A percentile compares a stretch with the other conserved stretches of the same genome.
These are phyloP conservation scores for Xylariales sp. DNA, from an alignment of 2,329 filamentous ascomycete species.

Conservation along the genomic window DNA sequence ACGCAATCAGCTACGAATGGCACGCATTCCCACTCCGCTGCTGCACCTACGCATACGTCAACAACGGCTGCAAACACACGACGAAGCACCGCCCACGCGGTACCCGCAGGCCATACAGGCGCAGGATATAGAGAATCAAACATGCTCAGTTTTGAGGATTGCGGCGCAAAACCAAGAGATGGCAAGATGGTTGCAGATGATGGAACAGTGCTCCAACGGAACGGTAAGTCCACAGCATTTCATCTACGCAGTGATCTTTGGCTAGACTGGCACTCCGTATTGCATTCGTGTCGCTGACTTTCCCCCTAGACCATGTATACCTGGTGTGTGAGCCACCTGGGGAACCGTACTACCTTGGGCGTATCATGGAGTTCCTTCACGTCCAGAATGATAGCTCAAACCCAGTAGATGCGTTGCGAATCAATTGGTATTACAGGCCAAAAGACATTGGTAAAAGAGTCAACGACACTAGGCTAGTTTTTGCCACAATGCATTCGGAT, in stretches of 20 bases:
- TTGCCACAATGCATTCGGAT: conserved; percentile 98
- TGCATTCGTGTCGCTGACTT: conserved; percentile 23
- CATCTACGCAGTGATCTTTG: background rate
- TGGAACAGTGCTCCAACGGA: conserved; percentile 74
- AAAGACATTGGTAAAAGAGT: conserved; percentile 92
- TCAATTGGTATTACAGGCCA: conserved; percentile 98
- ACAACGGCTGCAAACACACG: conserved; percentile 22
- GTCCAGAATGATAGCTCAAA: conserved; percentile 66
- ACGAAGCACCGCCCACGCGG: conserved; percentile 19
- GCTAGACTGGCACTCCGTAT: background rate
- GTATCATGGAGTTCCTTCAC: conserved; percentile 97
- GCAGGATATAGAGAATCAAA: conserved; percentile 63
- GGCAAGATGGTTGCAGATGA: conserved; percentile 85
- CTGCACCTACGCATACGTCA: conserved; percentile 2
- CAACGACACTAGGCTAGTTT: conserved; percentile 84
- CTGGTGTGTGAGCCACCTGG: conserved; percentile 95
- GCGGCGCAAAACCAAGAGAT: conserved; percentile 63
- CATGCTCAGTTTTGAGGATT: conserved; percentile 81
- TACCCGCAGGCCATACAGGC: conserved; percentile 12
- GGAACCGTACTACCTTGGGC: conserved; percentile 94
- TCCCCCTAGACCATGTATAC: conserved; percentile 69
- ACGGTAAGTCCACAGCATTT: conserved; percentile 80
- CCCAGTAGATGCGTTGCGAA: conserved; percentile 79
- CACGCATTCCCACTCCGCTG: conserved; percentile 5
- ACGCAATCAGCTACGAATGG: conserved; percentile 28